Evolutionary conservation across 345 rosid species (phyloP).

Genomic region (Euclidium syriacum): DNA sequence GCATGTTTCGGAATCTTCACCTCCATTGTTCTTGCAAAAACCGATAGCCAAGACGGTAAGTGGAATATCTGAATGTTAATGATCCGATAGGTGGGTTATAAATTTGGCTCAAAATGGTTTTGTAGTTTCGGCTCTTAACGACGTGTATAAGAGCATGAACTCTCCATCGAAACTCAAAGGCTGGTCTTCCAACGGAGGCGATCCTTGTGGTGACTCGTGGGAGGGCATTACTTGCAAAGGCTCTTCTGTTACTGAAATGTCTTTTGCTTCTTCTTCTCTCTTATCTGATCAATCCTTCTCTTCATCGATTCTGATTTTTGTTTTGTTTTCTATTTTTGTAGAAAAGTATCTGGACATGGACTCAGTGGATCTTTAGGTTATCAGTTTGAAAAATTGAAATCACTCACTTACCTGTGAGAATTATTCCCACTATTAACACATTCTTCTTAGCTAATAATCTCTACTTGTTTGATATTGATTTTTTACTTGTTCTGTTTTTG

Average conservation of each 20-base stretch:
- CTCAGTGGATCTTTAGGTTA: slow-evolving; percentile 83
- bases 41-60: slow-evolving; percentile 54
- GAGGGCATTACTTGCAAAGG: slow-evolving; percentile 83
- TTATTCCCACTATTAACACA: slow-evolving; percentile 1
- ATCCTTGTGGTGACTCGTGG: slow-evolving; percentile 89
- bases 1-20: slow-evolving; percentile 34
- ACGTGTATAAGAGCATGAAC: slow-evolving; percentile 72
- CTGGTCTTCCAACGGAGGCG: slow-evolving; percentile 78
- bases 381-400: slow-evolving; percentile 73
- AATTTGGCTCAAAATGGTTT: slow-evolving; percentile 1
- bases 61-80: background rate
- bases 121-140: slow-evolving; percentile 83
- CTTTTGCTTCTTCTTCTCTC: background rate
- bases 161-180: slow-evolving; percentile 64
- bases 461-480: slow-evolving; percentile 1
- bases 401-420: slow-evolving; percentile 76
- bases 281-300: background rate
- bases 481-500: slow-evolving; percentile 30
- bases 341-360: slow-evolving; percentile 66
- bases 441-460: slow-evolving; percentile 6
- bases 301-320: background rate
- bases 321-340: slow-evolving; percentile 32
- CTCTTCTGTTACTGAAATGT: slow-evolving; percentile 79
- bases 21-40: slow-evolving; percentile 42
- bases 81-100: background rate